Evolutionary conservation across 306 rosid genomes (phyloP).

Genomic region (Pueraria montana): DNA sequence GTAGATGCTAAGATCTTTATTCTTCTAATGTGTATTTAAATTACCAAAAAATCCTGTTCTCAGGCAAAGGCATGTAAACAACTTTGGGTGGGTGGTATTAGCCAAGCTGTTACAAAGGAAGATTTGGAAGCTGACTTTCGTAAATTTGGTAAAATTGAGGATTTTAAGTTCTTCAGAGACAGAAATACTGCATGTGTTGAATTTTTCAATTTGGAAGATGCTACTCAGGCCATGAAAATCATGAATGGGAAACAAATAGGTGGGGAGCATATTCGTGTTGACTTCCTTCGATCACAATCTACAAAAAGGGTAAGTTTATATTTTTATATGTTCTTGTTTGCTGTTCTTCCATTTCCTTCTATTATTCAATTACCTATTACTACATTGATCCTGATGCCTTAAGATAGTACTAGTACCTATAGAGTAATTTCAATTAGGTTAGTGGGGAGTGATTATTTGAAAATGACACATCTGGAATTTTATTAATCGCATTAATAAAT

Average conservation of each 20-base stretch:
- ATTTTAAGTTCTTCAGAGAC: slow-evolving; percentile 85
- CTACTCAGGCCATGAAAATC: slow-evolving; percentile 83
- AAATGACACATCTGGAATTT: background rate
- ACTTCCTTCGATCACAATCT: slow-evolving; percentile 86
- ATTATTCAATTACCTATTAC: slow-evolving; percentile 19
- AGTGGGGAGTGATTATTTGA: slow-evolving; percentile 16
- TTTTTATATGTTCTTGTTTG: slow-evolving; percentile 30
- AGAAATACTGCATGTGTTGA: slow-evolving; percentile 93
- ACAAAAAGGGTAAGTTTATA: slow-evolving; percentile 71
- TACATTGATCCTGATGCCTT: background rate
- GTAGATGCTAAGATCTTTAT: background rate
- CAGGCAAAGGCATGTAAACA: slow-evolving; percentile 92
- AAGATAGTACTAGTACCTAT: background rate
- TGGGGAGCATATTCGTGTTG: slow-evolving; percentile 95
- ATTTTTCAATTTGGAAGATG: slow-evolving; percentile 84
- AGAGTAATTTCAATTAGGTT: slow-evolving; percentile 20
- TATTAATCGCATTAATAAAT: slow-evolving; percentile 22
- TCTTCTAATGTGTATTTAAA: slow-evolving; percentile 38
- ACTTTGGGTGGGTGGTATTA: slow-evolving; percentile 98
- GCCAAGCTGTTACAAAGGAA: slow-evolving; percentile 83
- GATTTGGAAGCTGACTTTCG: slow-evolving; percentile 82
- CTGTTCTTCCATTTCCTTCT: slow-evolving; percentile 4
- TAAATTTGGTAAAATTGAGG: slow-evolving; percentile 90
- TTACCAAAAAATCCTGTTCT: slow-evolving; percentile 46
- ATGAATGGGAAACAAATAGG: slow-evolving; percentile 92